Evolutionary conservation across 805 yeast species (phyloP).

Genomic region (Candida ortonii): DNA sequence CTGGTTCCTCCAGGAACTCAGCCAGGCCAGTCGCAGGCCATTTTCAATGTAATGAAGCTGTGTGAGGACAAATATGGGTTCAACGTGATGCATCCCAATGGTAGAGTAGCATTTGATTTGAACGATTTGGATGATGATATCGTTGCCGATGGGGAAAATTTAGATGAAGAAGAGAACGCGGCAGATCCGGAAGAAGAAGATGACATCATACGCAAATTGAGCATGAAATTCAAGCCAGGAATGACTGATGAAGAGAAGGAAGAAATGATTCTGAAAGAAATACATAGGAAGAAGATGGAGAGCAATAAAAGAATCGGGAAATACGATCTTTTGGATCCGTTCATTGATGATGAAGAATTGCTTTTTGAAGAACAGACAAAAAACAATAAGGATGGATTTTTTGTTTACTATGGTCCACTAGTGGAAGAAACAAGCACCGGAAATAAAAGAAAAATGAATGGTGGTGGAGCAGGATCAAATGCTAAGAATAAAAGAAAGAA

Average conservation of each 20-base stretch:
- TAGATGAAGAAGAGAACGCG: conserved; percentile 11
- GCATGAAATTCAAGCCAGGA: conserved; percentile 31
- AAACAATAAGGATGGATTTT: conserved; percentile 91
- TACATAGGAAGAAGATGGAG: conserved; percentile 40
- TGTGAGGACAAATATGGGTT: conserved; percentile 87
- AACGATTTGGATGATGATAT: conserved; percentile 51
- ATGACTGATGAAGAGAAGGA: conserved; percentile 35
- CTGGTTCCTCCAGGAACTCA: conserved; percentile 43
- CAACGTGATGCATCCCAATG: conserved; percentile 64
- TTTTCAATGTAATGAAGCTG: conserved; percentile 66
- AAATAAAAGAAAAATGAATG: conserved; percentile 10
- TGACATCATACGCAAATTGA: conserved; percentile 30
- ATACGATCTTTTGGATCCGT: conserved; percentile 91
- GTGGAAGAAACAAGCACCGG: conserved; percentile 48
- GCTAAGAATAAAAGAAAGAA: conserved; percentile 6
- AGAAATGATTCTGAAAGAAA: conserved; percentile 29
- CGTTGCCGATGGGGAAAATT: conserved; percentile 30
- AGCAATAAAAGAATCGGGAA: conserved; percentile 78
- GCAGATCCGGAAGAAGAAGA: conserved; percentile 36
- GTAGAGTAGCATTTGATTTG: conserved; percentile 54
- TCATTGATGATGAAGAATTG: conserved; percentile 91
- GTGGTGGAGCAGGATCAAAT: conserved; percentile 5
- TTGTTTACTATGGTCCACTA: conserved; percentile 90
- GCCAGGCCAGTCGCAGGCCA: conserved; percentile 57
- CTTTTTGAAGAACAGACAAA: conserved; percentile 92